Base-by-base conservation (phyloP, 176 grass and related monocot genomes). In the Echinochloa phyllopogon region DNA sequence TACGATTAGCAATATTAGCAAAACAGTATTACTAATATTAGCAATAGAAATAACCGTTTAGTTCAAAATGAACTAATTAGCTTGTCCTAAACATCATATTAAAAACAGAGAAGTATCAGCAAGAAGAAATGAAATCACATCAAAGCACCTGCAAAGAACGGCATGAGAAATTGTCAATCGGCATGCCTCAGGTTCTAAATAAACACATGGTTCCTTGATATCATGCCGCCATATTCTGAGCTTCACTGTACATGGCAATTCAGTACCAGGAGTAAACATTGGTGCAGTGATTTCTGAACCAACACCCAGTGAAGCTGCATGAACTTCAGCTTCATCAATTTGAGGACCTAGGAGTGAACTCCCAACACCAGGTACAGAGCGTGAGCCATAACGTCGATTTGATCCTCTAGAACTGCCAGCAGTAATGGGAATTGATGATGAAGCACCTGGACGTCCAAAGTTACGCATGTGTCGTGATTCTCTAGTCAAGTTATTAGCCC, bases 161-260 rank as follows among this genome's bases (percentile, higher is more conserved):
- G 94, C 97, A 85, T 99, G 92, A 73, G 97, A 95, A 85, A 99
- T 94, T 37, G 86, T 90, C 88, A 99, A 83, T 41, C 91, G 74
- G 73, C 86, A 94, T 33, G 76, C 87, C 38, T 87, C 86, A 24
- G 73, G 49, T 73, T 89, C 82, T 43, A 99, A 83, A 16, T 38
- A 14, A 57, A 60, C 77, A 83, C 78, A 89, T 79, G 97, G 86
- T 39, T 92, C 51, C 42, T 89, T 91, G 43, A 92, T 90, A 91
- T 96, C 72, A 43, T 99, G 92, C n/a, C 76, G 70, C 97, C 97
- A 99, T 91, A 99, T 94, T 89, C 84, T 92, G 76, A 99, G 94
- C 70, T 96, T 99, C 81, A 99, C 97, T 58, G 97, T 99, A 72
- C 97, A 99, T 58, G 97, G 97, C 88, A 99, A 81, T 89, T 99